These are phyloP conservation scores for Alternaria ventricosa DNA, from an alignment of 2,329 filamentous ascomycete genomes.

Conservation along the genomic window DNA sequence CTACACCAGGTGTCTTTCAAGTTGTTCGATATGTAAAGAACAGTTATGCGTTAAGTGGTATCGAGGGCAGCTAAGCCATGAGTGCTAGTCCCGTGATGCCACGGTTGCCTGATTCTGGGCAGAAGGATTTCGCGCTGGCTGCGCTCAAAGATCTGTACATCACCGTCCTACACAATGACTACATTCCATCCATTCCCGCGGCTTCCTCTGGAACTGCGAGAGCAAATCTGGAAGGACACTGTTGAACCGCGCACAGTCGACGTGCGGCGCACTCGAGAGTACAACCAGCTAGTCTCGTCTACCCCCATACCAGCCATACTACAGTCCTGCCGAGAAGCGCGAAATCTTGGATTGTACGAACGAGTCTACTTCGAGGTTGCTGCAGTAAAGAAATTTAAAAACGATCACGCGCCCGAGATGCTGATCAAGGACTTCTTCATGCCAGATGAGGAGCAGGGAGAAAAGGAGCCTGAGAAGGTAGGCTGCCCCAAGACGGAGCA, in stretches of 20 bases:
- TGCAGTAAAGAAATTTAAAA: neutral
- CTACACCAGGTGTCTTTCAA: neutral
- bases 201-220: conserved; percentile 17
- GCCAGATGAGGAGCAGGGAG: neutral
- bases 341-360: conserved; percentile 8
- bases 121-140: neutral
- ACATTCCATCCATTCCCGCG: conserved; percentile 20
- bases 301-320: conserved; percentile 10
- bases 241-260: conserved; percentile 19
- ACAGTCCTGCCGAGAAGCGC: conserved; percentile 15
- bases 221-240: conserved; percentile 19
- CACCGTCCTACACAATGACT: neutral
- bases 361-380: conserved; percentile 60
- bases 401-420: neutral
- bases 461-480: neutral
- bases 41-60: no score
- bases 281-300: conserved; percentile 1
- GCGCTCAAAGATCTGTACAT: neutral
- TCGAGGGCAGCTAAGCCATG: neutral
- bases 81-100: neutral
- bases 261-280: conserved; percentile 3
- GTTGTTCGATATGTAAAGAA: neutral
- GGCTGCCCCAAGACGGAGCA: neutral
- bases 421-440: neutral
- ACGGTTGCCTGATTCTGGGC: neutral